Base-by-base conservation (phyloP, 257 asterid species). In the Orobanche coerulescens region DNA sequence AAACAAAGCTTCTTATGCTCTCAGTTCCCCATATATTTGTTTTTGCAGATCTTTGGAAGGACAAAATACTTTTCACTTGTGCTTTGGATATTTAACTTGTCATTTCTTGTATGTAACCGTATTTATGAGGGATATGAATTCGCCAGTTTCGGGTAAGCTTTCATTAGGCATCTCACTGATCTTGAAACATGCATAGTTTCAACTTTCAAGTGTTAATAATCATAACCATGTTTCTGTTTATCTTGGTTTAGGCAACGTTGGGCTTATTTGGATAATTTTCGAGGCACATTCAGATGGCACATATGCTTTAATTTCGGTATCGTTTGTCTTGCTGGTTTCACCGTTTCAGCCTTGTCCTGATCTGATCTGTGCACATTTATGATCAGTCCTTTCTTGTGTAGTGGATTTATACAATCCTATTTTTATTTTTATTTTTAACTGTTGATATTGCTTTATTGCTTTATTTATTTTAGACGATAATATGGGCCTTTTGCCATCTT, bases 221-320 rank as follows among this genome's bases (percentile, higher is more conserved):
- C 18, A n/a, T 23, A 60, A 34, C 31, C 30, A 18, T 42, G 43
- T 61, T 50, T 62, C 49, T 69, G 30, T 70, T 73, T 72, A 30
- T 58, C 58, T 43, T 71, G 79, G 43, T 68, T 60, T 57, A 92
- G 98, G 81, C 73, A 73, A 49, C 76, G 52, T 44, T 79, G 85
- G 84, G 91, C 87, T 57, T 86, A 72, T 69, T 71, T 92, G 87
- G 98, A 92, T 73, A 74, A 80, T 33, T 80, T 74, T 40, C 94
- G 97, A 4, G 98, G 98, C 23, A 81, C 95, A 64, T 88, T 92
- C 79, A 84, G 98, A 81, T 92, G 98, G 97, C 97, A 92, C 50
- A 86, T 88, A 77, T 88, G 97, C 86, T 92, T 92, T 71, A 92
- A 92, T 67, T 92, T 92, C 73, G 98, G 98, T 92, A 88, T 5